These are phyloP conservation scores for Tetrapyrgos nigripes DNA, from an alignment of 1,284 basidiomycete species.

Conservation along the genomic window DNA sequence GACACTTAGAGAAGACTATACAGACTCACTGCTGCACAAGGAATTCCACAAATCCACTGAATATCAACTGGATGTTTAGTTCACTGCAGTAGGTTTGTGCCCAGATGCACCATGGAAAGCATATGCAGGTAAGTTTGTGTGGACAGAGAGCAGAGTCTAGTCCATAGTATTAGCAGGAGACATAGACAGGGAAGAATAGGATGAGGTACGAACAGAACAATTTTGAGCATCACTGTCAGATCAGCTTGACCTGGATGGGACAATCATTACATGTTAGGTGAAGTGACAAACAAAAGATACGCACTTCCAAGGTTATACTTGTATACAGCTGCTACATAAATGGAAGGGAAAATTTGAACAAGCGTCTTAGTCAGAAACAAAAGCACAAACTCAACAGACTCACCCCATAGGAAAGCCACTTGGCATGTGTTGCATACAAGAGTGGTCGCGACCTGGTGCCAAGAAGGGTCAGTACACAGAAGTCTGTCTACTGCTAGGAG, in stretches of 20 bases:
- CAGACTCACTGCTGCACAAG: constrained; percentile 11
- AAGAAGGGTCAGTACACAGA: neutral
- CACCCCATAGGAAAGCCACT: constrained; percentile 11
- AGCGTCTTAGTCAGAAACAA: neutral
- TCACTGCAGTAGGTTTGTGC: neutral
- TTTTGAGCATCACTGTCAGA: neutral
- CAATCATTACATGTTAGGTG: neutral
- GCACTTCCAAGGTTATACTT: constrained; percentile 12
- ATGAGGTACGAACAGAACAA: neutral
- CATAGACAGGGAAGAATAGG: neutral
- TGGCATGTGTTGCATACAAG: constrained; percentile 16
- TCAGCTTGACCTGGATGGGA: constrained; percentile 12
- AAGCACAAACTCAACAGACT: neutral
- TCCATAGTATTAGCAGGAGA: neutral
- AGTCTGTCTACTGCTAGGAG: neutral
- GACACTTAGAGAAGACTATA: neutral
- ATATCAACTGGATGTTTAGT: constrained; percentile 8
- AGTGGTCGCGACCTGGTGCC: constrained; percentile 7
- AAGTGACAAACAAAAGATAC: neutral
- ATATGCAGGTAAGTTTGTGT: no score
- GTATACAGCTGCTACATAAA: constrained; percentile 18
- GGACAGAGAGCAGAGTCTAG: no score
- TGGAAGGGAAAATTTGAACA: neutral
- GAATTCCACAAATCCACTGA: constrained; percentile 5
- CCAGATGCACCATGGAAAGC: no score